Base-by-base conservation (phyloP, 306 rosid species). In the Trichosanthes truncata region DNA sequence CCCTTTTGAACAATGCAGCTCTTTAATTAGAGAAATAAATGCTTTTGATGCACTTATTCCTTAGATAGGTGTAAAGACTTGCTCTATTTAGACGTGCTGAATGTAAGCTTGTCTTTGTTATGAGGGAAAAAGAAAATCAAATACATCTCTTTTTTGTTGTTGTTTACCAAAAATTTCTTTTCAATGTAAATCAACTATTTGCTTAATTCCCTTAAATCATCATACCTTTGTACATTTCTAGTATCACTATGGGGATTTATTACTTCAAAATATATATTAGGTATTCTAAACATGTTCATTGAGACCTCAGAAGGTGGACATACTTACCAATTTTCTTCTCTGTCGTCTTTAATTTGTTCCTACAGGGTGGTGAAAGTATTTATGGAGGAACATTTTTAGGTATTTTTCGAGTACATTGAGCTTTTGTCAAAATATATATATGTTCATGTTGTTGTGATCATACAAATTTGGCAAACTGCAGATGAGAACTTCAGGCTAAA, bases 311-410 rank as follows among this genome's bases (percentile, higher is more conserved):
- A n/a, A 35, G 33, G 21, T 36, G 21, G 52, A 4, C 38, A 18
- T 33, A 26, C 46, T 75, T 21, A 69, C 81, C 57, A 59, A 52
- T 36, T 59, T 73, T 56, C 29, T 55, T 77, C 36, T 23, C 66
- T 59, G 78, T 68, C 60, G n/a, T n/a, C n/a, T n/a, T n/a, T n/a
- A n/a, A n/a, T 15, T 61, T 86, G 77, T 85, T 72, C 43, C 59
- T 52, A 79, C 97, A 93, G 99, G 99, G 99, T 48, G 99, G 99
- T 65, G 99, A 96, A 91, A 91, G 98, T 89, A 89, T 93, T 38
- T 91, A 93, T 85, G 99, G 97, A 69, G 98, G 97, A 79, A 93
- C 93, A 81, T 96, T 96, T 87, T 90, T 92, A 69, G 99, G 99
- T 96, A 83, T 81, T 38, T 85, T 82, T 48, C 61, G 51, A 23